Percentiles rank a stretch among this genome's conserved stretches.
Evolutionary conservation across 768 basidiomycete species (phyloP).

Genomic region (Imleria badia): DNA sequence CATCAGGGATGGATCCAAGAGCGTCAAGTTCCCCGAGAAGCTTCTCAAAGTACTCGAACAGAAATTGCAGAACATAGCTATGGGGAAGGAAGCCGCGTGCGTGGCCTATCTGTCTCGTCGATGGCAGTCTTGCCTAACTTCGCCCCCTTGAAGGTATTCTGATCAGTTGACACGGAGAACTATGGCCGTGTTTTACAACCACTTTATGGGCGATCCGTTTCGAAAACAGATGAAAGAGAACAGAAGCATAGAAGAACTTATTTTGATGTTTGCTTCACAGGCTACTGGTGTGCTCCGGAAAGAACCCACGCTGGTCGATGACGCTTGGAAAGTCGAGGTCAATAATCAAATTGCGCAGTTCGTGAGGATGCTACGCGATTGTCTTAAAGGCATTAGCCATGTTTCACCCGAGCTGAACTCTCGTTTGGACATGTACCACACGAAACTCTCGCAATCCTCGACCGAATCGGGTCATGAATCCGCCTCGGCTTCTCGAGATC

Average conservation of each 20-base stretch:
- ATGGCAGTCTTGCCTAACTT: conserved; percentile 5
- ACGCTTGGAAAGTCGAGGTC: conserved; percentile 91
- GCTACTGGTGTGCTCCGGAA: conserved; percentile 88
- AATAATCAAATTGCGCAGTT: conserved; percentile 92
- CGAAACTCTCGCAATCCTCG: conserved; percentile 67
- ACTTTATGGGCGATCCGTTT: conserved; percentile 83
- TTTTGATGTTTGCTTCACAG: conserved; percentile 92
- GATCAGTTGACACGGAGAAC: conserved; percentile 88
- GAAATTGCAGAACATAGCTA: conserved; percentile 87
- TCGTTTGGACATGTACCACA: conserved; percentile 80
- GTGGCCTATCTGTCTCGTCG: conserved; percentile 33
- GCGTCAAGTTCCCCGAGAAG: conserved; percentile 93
- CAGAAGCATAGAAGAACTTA: conserved; percentile 95
- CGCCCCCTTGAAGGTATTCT: conserved; percentile 68
- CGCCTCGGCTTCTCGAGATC: conserved; percentile 55
- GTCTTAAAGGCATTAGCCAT: conserved; percentile 67
- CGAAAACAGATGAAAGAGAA: conserved; percentile 92
- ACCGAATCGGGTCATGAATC: conserved; percentile 71
- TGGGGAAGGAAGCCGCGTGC: conserved; percentile 88
- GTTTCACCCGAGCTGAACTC: conserved; percentile 81
- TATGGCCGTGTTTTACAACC: conserved; percentile 90
- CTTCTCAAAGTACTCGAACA: conserved; percentile 87
- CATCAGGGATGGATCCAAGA: conserved; percentile 73
- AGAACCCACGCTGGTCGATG: conserved; percentile 77
- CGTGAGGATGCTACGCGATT: conserved; percentile 82